These are phyloP conservation scores for Phytopythium sindhum DNA, from an alignment of 352 stramenopile genomes.

Conservation along the genomic window DNA sequence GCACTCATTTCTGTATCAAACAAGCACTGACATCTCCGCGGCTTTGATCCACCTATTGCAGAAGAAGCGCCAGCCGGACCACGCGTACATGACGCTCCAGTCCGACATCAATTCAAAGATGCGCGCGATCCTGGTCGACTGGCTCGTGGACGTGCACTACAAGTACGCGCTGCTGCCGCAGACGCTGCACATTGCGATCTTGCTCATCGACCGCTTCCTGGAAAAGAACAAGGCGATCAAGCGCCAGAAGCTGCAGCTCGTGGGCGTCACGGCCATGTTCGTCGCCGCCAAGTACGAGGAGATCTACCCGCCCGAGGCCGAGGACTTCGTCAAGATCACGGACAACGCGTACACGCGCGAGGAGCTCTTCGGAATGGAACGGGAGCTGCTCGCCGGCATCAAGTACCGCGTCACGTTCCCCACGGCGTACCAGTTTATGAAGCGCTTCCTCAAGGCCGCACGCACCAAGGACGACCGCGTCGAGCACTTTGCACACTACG, in stretches of 20 bases:
- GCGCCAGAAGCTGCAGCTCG: conserved; percentile 92
- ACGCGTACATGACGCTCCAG: conserved; percentile 87
- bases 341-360: conserved; percentile 92
- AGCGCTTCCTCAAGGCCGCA: conserved; percentile 84
- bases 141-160: conserved; percentile 93
- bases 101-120: conserved; percentile 99
- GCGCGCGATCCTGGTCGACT: conserved; percentile 99
- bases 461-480: conserved; percentile 68
- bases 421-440: conserved; percentile 84
- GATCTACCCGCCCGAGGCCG: conserved; percentile 92
- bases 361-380: conserved; percentile 83
- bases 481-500: conserved; percentile 94
- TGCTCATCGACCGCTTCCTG: conserved; percentile 81
- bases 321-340: conserved; percentile 97
- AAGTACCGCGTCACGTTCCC: conserved; percentile 81
- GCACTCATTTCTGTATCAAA: not conserved
- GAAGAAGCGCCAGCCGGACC: conserved; percentile 58
- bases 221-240: conserved; percentile 64
- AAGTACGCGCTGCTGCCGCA: conserved; percentile 80
- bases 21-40: not conserved
- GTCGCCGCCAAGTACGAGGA: conserved; percentile 98
- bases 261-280: conserved; percentile 95
- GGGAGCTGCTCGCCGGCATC: conserved; percentile 65
- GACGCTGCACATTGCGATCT: conserved; percentile 83
- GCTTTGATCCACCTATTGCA: conserved; percentile 10